These are phyloP conservation scores for Eimeria brunetti DNA, from an alignment of 169 alveolate species.

Conservation along the genomic window DNA sequence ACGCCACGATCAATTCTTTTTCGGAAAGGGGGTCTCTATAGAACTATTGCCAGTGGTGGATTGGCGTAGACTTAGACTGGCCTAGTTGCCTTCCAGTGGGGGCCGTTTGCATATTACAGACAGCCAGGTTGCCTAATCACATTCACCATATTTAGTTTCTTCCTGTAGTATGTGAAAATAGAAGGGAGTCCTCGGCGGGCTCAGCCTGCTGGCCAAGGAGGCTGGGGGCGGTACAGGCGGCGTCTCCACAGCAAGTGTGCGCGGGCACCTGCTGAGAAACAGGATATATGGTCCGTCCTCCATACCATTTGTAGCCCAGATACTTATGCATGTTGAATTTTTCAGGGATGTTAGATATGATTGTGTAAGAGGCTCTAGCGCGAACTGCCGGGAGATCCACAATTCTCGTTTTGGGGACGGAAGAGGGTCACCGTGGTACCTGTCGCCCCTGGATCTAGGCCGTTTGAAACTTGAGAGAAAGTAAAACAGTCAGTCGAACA, in stretches of 20 bases:
- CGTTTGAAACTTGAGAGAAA: neutral
- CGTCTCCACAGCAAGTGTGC: neutral
- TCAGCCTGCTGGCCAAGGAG: neutral
- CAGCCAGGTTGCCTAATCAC: neutral
- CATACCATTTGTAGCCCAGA: neutral
- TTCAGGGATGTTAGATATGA: neutral
- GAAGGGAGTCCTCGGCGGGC: neutral
- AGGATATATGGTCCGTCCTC: neutral
- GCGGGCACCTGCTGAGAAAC: neutral
- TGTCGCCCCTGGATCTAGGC: neutral
- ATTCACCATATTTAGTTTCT: neutral
- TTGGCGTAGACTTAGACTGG: too few relatives aligned
- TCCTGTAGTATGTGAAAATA: neutral
- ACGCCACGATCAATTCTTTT: neutral
- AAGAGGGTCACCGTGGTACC: conserved; percentile 14
- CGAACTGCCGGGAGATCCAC: neutral
- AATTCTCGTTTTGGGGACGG: neutral
- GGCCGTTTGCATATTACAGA: neutral
- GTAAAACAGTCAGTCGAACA: neutral
- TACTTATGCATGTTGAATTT: neutral
- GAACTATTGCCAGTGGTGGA: neutral
- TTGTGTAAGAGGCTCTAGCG: neutral
- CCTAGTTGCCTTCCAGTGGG: neutral
- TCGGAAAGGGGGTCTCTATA: neutral
- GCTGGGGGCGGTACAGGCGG: neutral